Evolutionary conservation across 805 yeast species (phyloP).

Genomic region (Candida adriatica): DNA sequence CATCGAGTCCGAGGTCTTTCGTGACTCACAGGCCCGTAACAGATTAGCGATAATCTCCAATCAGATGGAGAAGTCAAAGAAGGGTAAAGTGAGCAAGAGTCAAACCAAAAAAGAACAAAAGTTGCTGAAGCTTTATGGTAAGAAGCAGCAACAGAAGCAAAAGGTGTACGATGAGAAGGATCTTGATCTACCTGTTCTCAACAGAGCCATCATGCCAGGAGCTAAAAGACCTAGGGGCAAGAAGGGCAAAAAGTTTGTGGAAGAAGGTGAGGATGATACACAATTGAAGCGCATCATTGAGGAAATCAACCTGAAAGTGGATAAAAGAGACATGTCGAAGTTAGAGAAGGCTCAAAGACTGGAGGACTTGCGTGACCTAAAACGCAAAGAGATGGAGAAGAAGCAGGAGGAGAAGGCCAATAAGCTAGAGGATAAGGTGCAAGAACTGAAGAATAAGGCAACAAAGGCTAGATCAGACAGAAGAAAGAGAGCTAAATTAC

Average conservation of each 20-base stretch:
- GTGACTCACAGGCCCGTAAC: conserved; percentile 66
- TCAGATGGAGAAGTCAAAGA: conserved; percentile 47
- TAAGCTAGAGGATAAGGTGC: conserved; percentile 70
- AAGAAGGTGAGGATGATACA: conserved; percentile 52
- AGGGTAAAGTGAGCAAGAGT: conserved; percentile 40
- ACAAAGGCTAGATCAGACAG: conserved; percentile 61
- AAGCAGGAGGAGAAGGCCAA: conserved; percentile 65
- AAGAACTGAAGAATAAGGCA: conserved; percentile 68
- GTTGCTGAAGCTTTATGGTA: conserved; percentile 59
- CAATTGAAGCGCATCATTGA: conserved; percentile 65
- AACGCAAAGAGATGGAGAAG: conserved; percentile 79
- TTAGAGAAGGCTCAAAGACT: conserved; percentile 83
- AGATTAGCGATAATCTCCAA: conserved; percentile 37
- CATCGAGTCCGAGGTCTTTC: conserved; percentile 58
- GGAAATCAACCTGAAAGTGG: conserved; percentile 76
- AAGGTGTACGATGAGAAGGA: conserved; percentile 65
- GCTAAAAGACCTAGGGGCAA: conserved; percentile 71
- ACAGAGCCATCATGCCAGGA: conserved; percentile 83
- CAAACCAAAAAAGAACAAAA: conserved; percentile 62
- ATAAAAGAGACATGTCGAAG: conserved; percentile 76
- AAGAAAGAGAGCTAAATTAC: conserved; percentile 43
- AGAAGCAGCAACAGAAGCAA: conserved; percentile 36
- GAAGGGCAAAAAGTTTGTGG: conserved; percentile 77
- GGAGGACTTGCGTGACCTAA: conserved; percentile 83
- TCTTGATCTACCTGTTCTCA: conserved; percentile 69